Percentiles rank a stretch among this genome's conserved stretches.
These are phyloP conservation scores for Chaetoscypha palmicola DNA, from an alignment of 2,329 filamentous ascomycete genomes.

Conservation along the genomic window DNA sequence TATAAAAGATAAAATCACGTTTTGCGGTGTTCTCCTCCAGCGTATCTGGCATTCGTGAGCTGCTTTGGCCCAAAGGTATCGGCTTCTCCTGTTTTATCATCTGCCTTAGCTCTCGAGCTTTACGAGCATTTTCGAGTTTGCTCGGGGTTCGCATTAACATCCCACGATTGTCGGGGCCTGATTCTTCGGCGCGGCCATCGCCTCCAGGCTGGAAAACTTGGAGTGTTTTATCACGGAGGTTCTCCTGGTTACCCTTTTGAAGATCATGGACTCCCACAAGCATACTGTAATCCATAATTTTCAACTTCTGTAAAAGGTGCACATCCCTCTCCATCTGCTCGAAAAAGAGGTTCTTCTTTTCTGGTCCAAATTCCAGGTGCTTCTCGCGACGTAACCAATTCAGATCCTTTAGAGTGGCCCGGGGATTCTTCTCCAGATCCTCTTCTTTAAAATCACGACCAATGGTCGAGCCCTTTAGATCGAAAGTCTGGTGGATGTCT, in stretches of 20 bases:
- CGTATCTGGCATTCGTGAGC: slow-evolving; percentile 84
- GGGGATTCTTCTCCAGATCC: slow-evolving; percentile 77
- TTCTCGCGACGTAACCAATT: slow-evolving; percentile 89
- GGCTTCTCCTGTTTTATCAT: slow-evolving; percentile 91
- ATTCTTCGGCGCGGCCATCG: slow-evolving; percentile 52
- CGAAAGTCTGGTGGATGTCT: slow-evolving; percentile 95
- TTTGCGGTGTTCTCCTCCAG: slow-evolving; percentile 68
- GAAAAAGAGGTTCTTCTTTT: slow-evolving; percentile 82
- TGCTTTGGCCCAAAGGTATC: slow-evolving; percentile 79
- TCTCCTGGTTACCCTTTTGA: slow-evolving; percentile 87
- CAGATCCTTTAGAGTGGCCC: slow-evolving; percentile 90
- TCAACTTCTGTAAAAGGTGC: slow-evolving; percentile 72
- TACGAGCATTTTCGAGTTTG: slow-evolving; percentile 83
- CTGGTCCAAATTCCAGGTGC: slow-evolving; percentile 79
- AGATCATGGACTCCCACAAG: slow-evolving; percentile 91
- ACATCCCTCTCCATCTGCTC: slow-evolving; percentile 87
- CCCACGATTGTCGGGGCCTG: slow-evolving; percentile 33
- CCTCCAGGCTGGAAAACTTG: slow-evolving; percentile 90
- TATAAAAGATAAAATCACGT: slow-evolving; percentile 74
- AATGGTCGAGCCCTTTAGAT: slow-evolving; percentile 92
- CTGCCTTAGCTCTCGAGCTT: slow-evolving; percentile 83
- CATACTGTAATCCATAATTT: slow-evolving; percentile 99
- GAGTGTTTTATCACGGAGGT: slow-evolving; percentile 79
- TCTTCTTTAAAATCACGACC: slow-evolving; percentile 89
- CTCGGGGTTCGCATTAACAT: slow-evolving; percentile 83